These are phyloP conservation scores for Paecilomyces niveus DNA, from an alignment of 2,329 filamentous ascomycete genomes.

Conservation along the genomic window DNA sequence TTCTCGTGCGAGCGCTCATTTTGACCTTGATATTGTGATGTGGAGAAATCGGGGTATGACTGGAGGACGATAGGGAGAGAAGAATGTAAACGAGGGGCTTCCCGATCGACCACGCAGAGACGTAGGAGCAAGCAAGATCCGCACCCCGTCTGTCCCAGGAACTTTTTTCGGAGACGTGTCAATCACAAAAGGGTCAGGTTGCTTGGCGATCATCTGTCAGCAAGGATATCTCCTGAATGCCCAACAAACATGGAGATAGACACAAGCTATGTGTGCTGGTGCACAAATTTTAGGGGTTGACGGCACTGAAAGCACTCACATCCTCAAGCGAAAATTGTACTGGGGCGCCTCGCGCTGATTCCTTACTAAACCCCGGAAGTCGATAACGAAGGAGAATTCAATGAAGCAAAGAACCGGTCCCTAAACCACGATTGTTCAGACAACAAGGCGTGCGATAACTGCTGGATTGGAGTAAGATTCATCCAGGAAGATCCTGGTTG, in stretches of 20 bases:
- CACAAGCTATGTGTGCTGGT: neutral
- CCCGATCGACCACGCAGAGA: neutral
- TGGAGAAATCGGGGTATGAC: neutral
- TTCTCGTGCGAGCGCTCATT: slow-evolving; percentile 34
- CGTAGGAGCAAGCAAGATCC: neutral
- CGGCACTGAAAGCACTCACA: neutral
- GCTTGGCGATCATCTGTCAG: neutral
- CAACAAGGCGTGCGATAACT: neutral
- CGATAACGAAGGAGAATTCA: neutral
- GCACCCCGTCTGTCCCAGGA: neutral
- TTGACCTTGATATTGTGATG: slow-evolving; percentile 4
- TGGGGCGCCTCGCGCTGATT: neutral
- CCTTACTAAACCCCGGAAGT: neutral
- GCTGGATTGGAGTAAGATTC: neutral
- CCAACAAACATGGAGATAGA: neutral
- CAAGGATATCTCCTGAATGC: neutral
- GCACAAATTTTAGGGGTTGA: neutral
- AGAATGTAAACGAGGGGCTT: neutral
- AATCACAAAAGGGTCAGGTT: neutral
- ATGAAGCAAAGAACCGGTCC: neutral
- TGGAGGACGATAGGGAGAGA: neutral
- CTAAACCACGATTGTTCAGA: neutral
- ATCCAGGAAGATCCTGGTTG: neutral
- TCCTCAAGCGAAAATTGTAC: neutral
- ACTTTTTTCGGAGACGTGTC: neutral